A percentile compares a stretch with the other conserved stretches of the same genome.
Evolutionary conservation across 352 stramenopile genomes (phyloP).

Genomic region (Pythium coloratum): DNA sequence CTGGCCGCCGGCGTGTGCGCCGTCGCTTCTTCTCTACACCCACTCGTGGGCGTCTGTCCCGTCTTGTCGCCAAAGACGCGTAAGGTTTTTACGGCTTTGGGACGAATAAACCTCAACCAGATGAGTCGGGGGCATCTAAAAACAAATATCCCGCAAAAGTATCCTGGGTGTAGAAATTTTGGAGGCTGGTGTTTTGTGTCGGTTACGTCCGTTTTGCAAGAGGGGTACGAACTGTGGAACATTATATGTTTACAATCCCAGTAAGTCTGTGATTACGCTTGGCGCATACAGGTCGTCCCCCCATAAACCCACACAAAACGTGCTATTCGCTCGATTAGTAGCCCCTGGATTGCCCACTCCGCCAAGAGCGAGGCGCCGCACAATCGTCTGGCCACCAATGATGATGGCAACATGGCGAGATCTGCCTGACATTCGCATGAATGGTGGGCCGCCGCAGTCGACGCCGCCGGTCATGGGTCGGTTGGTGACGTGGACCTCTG

Average conservation of each 20-base stretch:
- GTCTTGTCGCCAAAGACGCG: slow-evolving; percentile 16
- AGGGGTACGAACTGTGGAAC: not conserved
- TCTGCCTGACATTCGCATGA: not conserved
- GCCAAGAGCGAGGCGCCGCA: not conserved
- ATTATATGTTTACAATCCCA: not conserved
- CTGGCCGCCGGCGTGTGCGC: not conserved
- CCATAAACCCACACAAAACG: not conserved
- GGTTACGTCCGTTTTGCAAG: not conserved
- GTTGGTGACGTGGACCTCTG: not conserved
- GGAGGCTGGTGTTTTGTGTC: not conserved
- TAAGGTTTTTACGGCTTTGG: slow-evolving; percentile 10
- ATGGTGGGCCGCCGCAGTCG: not conserved
- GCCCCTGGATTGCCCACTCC: not conserved
- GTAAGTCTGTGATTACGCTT: not conserved
- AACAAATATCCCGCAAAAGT: not conserved
- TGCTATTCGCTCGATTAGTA: not conserved
- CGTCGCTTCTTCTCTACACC: slow-evolving; percentile 18
- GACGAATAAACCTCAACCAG: not conserved
- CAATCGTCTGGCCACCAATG: not conserved
- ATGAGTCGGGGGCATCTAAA: not conserved
- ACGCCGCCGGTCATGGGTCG: too few relatives aligned
- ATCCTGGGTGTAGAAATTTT: not conserved
- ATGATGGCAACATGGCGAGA: not conserved
- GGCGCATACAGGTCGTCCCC: not conserved
- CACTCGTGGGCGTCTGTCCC: slow-evolving; percentile 14